Evolutionary conservation across 2,329 filamentous ascomycete genomes (phyloP).

Genomic region (Tolypocladium tundrense): DNA sequence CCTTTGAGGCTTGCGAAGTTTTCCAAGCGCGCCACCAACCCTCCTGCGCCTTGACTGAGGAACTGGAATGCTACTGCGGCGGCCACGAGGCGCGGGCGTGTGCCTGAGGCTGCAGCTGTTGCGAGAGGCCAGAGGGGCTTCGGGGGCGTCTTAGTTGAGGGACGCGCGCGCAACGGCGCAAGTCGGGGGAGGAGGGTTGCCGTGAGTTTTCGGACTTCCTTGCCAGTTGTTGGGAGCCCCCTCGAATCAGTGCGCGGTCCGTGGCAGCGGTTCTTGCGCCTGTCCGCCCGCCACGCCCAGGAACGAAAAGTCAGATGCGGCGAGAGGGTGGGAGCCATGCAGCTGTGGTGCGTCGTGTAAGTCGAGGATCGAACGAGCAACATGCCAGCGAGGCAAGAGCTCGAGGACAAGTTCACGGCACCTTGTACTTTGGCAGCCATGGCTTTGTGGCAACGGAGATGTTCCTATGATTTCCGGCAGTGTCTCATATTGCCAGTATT

Average conservation of each 20-base stretch:
- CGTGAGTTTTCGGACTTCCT: not conserved
- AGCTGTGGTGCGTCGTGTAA: not conserved
- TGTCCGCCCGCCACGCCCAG: not conserved
- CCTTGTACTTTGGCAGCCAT: not conserved
- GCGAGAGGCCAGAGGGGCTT: not conserved
- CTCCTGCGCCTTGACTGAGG: not conserved
- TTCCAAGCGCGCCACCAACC: not conserved
- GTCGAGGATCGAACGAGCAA: slow-evolving; percentile 21
- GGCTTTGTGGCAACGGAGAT: not conserved
- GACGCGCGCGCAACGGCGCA: not conserved
- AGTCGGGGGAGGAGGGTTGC: not conserved
- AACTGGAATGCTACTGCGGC: not conserved
- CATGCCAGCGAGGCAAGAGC: slow-evolving; percentile 21
- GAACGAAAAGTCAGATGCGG: not conserved
- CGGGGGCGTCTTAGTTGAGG: not conserved
- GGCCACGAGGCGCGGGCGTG: not conserved
- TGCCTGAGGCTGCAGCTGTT: not conserved
- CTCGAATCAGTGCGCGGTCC: not conserved
- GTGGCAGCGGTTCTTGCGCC: not conserved
- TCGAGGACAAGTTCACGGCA: not conserved
- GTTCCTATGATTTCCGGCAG: not conserved
- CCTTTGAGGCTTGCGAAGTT: not conserved
- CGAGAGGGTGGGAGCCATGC: not conserved
- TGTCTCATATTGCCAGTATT: not conserved
- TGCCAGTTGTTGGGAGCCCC: not conserved